Base-by-base conservation (phyloP, 2,329 filamentous ascomycete species). In the Macrophomina phaseolina region DNA sequence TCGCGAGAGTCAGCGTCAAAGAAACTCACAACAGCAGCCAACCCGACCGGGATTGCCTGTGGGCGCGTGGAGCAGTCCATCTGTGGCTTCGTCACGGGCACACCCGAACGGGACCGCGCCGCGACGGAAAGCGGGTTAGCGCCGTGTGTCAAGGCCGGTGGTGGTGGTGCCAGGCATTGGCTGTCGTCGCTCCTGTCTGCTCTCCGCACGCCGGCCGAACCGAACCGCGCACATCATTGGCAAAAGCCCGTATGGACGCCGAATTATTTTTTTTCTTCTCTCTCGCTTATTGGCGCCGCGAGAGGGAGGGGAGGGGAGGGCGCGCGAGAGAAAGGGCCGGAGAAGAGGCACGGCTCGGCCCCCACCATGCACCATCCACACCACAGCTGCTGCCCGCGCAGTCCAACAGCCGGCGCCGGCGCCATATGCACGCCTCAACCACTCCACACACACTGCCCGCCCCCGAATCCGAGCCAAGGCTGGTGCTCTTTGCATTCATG, bases 271-370 rank as follows among this genome's bases (percentile, higher is more conserved):
- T 49, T 49, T 23, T 23, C 46, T 49, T 49, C 23, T 30, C 32
- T 30, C 53, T 66, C 64, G 64, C 53, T 66, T 66, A 60, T 23
- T 23, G 23, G 46, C 45, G 56, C 56, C 40, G 55, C 38, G 8
- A 14, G 8, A 23, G 23, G 23, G 36, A 38, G 36, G 36, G 11
- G 36, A 38, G 6, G 36, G 36, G 36, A 38, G 11, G 11, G 36
- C 1, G 36, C 6, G 11, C 36, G 36, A 38, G 23, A 23, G 23
- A 38, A 38, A 38, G 36, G 28, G 49, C 56, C 56, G 56, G 40
- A 61, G 53, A 60, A 61, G 46, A 66, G 64, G 64, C 64, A 61
- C 64, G 64, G 55, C 42, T 51, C 64, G 64, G 64, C 64, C 64
- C 64, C 64, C 64, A 66, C 64, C 64, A 23, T 23, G 23, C 23